Evolutionary conservation across 768 basidiomycete genomes (phyloP).

Genomic region (Suillus spraguei): DNA sequence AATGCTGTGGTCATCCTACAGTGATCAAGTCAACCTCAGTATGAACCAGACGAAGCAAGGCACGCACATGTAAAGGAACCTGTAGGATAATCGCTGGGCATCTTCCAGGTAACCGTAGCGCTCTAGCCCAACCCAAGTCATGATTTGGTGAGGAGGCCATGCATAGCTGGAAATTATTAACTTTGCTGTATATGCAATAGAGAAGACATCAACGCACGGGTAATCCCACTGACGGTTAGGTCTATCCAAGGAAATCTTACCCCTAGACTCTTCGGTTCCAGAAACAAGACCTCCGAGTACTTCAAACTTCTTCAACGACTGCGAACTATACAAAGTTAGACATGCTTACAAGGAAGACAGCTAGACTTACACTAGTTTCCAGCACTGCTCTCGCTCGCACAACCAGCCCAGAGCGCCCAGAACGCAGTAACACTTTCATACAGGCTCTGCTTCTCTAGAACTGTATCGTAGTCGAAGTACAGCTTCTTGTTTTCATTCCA

Average conservation of each 20-base stretch:
- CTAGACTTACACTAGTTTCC: slow-evolving; percentile 83
- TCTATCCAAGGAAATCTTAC: slow-evolving; percentile 92
- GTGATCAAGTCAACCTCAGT: slow-evolving; percentile 13
- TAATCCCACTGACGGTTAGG: slow-evolving; percentile 99
- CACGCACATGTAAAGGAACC: slow-evolving; percentile 93
- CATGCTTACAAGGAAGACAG: slow-evolving; percentile 8
- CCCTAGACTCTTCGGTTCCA: slow-evolving; percentile 95
- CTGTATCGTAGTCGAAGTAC: slow-evolving; percentile 97
- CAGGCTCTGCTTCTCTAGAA: slow-evolving; percentile 84
- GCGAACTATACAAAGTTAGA: slow-evolving; percentile 52
- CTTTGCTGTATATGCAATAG: slow-evolving; percentile 4
- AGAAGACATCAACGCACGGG: slow-evolving; percentile 58
- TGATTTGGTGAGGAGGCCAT: slow-evolving; percentile 98
- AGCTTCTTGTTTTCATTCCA: slow-evolving; percentile 96
- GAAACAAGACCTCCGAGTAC: slow-evolving; percentile 94
- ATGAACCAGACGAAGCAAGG: not conserved
- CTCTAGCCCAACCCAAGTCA: slow-evolving; percentile 97
- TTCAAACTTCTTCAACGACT: slow-evolving; percentile 94
- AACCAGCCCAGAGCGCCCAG: slow-evolving; percentile 98
- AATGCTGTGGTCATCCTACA: slow-evolving; percentile 90
- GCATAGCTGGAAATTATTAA: slow-evolving; percentile 54
- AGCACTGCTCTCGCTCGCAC: slow-evolving; percentile 94
- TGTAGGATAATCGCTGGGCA: slow-evolving; percentile 89
- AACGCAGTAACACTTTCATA: slow-evolving; percentile 98
- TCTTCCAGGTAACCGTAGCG: slow-evolving; percentile 95